Percentiles rank a stretch among this genome's conserved stretches.
phyloP scores from a whole-genome alignment of 495 filamentous ascomycete genomes.

The Bryoglossum gracile region DNA sequence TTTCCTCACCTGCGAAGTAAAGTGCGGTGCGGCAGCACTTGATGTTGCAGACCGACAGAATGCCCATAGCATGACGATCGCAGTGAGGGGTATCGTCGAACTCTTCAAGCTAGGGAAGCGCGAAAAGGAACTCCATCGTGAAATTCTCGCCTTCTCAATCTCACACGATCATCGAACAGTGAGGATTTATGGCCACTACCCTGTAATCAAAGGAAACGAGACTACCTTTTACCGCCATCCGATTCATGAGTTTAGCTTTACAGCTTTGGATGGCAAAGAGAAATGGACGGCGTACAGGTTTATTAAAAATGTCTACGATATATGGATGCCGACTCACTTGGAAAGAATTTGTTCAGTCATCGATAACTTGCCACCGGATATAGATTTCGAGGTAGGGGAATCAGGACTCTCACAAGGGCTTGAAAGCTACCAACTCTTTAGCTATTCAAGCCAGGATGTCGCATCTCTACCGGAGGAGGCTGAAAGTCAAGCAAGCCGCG shows the following conservation, averaged over 20 bases:
- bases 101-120: no score
- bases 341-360: not conserved
- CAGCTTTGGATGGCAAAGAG: not conserved
- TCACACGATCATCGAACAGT: not conserved
- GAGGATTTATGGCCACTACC: not conserved
- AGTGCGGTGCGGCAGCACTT: no score
- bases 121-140: not conserved
- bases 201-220: not conserved
- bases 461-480: conserved; percentile 11
- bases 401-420: not conserved
- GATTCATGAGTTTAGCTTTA: not conserved
- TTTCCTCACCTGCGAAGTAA: no score
- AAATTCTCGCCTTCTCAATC: not conserved
- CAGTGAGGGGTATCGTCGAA: no score
- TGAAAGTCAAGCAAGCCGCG: conserved; percentile 15
- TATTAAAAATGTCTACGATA: not conserved
- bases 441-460: conserved; percentile 2
- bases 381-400: no score
- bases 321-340: not conserved
- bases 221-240: not conserved
- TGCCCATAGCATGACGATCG: no score
- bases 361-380: not conserved
- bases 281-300: not conserved
- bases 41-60: no score
- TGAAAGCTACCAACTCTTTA: conserved; percentile 12